Conservation (phyloP, 768 basidiomycete genomes). For the Pleurotus sapidus region DNA sequence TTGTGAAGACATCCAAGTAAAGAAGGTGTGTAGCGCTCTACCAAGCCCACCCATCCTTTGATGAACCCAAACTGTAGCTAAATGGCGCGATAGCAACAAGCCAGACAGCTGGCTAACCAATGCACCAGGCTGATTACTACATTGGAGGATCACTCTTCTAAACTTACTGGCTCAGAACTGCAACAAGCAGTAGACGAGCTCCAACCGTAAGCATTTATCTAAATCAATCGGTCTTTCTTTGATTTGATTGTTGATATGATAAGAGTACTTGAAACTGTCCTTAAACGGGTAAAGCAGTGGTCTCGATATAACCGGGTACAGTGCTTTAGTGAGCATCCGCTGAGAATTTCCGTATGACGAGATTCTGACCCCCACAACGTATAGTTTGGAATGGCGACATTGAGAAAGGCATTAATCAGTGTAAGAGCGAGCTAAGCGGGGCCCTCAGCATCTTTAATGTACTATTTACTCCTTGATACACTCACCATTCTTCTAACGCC, state of each 20-base stretch:
- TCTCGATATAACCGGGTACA: constrained; percentile 33
- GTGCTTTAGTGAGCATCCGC: constrained; percentile 32
- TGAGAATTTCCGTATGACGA: neutral
- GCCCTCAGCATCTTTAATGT: constrained; percentile 45
- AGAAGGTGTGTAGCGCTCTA: constrained; percentile 38
- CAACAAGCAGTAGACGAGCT: constrained; percentile 39
- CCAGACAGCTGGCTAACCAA: constrained; percentile 36
- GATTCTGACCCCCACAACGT: neutral
- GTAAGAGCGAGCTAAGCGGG: constrained; percentile 36
- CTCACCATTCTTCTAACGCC: neutral
- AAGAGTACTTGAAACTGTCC: constrained; percentile 42
- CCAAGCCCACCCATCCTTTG: neutral
- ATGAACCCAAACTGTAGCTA: neutral
- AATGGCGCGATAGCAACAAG: constrained; percentile 32
- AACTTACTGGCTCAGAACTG: constrained; percentile 37
- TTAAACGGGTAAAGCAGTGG: constrained; percentile 35
- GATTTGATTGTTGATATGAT: neutral
- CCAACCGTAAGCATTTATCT: constrained; percentile 30
- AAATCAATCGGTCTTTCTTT: neutral
- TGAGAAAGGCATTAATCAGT: constrained; percentile 41
- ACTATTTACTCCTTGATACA: constrained; percentile 10
- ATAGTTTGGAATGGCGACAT: constrained; percentile 47
- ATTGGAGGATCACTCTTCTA: constrained; percentile 35
- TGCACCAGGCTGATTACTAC: constrained; percentile 36
- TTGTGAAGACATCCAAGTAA: constrained; percentile 43